Evolutionary conservation across 169 alveolate species (phyloP).

Genomic region (Eimeria brunetti): DNA sequence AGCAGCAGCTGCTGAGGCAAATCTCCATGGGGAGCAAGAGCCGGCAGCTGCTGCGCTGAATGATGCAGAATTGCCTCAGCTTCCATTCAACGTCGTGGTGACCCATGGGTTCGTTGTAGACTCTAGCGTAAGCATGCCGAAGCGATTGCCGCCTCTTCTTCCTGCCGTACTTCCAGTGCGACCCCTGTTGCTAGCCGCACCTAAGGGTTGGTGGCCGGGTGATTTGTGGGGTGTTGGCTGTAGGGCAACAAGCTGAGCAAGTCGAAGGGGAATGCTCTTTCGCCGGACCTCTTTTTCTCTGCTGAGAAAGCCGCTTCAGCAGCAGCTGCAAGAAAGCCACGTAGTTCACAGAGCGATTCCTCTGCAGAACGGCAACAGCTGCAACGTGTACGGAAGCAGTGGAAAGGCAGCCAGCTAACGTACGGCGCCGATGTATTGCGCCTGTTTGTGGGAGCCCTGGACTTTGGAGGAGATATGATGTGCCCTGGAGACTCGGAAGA

Average conservation of each 20-base stretch:
- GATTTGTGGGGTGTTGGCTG: not conserved
- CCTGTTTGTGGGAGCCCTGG: slow-evolving; percentile 54
- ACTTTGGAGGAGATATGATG: slow-evolving; percentile 62
- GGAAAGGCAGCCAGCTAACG: slow-evolving; percentile 1
- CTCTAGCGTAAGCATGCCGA: slow-evolving; percentile 10
- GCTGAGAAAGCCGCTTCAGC: slow-evolving; percentile 19
- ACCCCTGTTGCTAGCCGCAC: not conserved
- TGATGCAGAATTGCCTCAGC: slow-evolving; percentile 78
- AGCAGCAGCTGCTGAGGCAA: not conserved
- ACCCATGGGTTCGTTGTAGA: slow-evolving; percentile 97
- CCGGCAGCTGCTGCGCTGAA: not conserved
- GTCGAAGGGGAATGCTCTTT: slow-evolving; percentile 95
- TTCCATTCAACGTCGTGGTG: slow-evolving; percentile 94
- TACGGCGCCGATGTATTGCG: slow-evolving; percentile 81
- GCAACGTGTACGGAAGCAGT: slow-evolving; percentile 2
- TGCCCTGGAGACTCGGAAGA: slow-evolving; percentile 44
- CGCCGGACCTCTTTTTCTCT: slow-evolving; percentile 81
- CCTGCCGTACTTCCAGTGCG: not conserved
- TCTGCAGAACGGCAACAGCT: slow-evolving; percentile 1
- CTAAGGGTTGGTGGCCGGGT: not conserved
- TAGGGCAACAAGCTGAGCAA: slow-evolving; percentile 97
- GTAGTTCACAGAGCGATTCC: not conserved
- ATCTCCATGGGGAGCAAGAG: not conserved
- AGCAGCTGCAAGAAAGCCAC: not conserved
- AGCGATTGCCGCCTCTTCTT: not conserved